Evolutionary conservation across 345 rosid genomes (phyloP), one percentile per base, ranked within the genome.

Genomic region (Populus alba): DNA sequence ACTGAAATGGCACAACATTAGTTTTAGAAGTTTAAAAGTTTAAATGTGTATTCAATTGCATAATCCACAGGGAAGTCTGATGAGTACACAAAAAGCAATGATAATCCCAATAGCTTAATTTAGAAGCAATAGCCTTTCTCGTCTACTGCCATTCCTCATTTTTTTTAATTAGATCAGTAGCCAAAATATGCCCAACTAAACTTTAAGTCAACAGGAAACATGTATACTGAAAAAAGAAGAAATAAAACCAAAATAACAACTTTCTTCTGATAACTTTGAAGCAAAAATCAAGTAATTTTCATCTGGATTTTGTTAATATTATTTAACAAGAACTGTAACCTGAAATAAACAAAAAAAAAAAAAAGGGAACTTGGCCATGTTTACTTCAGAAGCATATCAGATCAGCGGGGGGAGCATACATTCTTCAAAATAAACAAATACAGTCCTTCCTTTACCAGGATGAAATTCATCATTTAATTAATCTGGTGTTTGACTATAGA

Each of bases 1-100:
- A 94, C 99, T 97, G 92, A 75, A 73, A 77, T 35, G n/a, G 66
- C 72, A 61, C 33, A 71, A 63, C 20, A 31, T 20, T 49, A 72
- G 43, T 61, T 59, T 82, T 66, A 62, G 67, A 25, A 71, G 27
- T 25, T 47, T 70, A 59, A 70, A 78, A 7, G 1, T 16, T 25
- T n/a, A 51, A 6, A 68, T 25, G 53, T 23, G 23, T 27, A 45
- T 65, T 75, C 20, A 65, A 15, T 16, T 8, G 11, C 49, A 35
- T 8, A 33, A 31, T 49, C 43, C 45, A 1, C 3, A 22, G 51
- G 51, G 78, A 75, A 68, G 31, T 6, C 43, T 17, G 66, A 23
- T 7, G n/a, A n/a, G 47, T 31, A n/a, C 22, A 49, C 29, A 68
- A 39, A 68, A 20, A 4, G 47, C n/a, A 47, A 62, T 17, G 31